Base-by-base conservation (phyloP, 176 grass and related monocot species). In the Oryza punctata region DNA sequence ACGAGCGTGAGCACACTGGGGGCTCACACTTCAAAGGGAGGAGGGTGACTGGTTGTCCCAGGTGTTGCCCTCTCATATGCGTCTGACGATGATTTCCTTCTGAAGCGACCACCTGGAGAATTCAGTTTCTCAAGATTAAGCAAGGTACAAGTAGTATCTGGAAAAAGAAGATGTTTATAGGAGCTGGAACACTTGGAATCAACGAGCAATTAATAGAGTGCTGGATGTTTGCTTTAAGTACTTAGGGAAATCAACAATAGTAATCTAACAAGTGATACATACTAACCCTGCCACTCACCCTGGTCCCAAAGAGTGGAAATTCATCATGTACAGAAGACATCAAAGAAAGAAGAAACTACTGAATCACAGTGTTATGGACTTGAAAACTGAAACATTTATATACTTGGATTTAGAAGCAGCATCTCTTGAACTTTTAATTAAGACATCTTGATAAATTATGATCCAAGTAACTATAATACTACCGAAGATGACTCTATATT, bases 51-150 rank as follows among this genome's bases (percentile, higher is more conserved):
- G 40, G 82, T 86, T 1, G 88, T 70, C 24, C 78, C 93, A 4
- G 87, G 26, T 14, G 77, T 71, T 16, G 75, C 84, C 84, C 88
- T 94, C 72, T 89, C 88, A 21, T 93, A 97, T 65, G 95, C 86
- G 38, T 97, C 95, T 0, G 92, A 97, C 3, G 69, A 86, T 74
- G 92, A 97, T 91, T 97, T 97, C 93, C 95, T 94, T 88, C 95
- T 88, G 75, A 97, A 93, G 76, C 95, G 92, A 27, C 92, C 92
- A 71, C 78, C 88, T 87, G 77, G 54, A 84, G 63, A 69, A 81
- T 82, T 76, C 37, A 63, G 16, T 54, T 26, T 28, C 38, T 28
- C 16, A 24, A 49, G 27, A 44, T 84, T 73, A 90, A 26, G 44
- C 8, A 73, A 69, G n/a, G 33, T 72, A 9, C 7, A 57, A 21